Base-by-base conservation (phyloP, 2,329 filamentous ascomycete species). In the Stemphylium beticola region DNA sequence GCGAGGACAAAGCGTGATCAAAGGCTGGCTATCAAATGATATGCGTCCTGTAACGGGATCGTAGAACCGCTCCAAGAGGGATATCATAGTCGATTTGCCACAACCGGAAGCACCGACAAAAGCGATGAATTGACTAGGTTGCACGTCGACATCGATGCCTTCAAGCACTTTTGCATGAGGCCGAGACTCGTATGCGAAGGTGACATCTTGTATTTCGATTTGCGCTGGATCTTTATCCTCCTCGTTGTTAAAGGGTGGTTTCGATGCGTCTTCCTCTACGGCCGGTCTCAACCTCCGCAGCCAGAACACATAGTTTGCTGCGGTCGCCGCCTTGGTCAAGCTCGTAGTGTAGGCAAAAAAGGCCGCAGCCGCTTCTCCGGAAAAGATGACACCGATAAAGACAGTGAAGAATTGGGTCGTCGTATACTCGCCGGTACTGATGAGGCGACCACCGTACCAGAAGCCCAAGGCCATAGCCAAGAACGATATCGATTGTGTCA, bases 281-380 rank as follows among this genome's bases (percentile, higher is more conserved):
- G 66, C 70, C 2, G 77, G 68, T 14, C 69, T 68, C 22, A 76
- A 53, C 5, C 72, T 71, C 2, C 77, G 71, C 3, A 81, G 67
- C 75, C 77, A 77, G 26, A 80, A 74, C 9, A 81, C 67, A 55
- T 80, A 80, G 54, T 81, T 80, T 3, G 93, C 92, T 1, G 93
- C 91, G 53, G 92, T 89, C n/a, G 96, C 82, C 0, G 95, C 93
- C 78, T 98, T 98, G 63, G 92, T 91, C 90, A 98, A 96, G 66
- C 97, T 93, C 0, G 93, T 93, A 0, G 93, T 91, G 69, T 97
- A 97, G 0, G 89, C 91, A 78, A 98, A 98, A 66, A 98, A 89
- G 0, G 87, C 89, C 7, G 93, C 93, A 1, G 93, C 93, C 4
- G 92, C 95, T 75, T 69, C 60, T 41, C 63, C 62, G 8, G 59